Evolutionary conservation across 805 yeast genomes (phyloP), one percentile per base, ranked within the genome.

Genomic region (Yamadazyma insecticola): DNA sequence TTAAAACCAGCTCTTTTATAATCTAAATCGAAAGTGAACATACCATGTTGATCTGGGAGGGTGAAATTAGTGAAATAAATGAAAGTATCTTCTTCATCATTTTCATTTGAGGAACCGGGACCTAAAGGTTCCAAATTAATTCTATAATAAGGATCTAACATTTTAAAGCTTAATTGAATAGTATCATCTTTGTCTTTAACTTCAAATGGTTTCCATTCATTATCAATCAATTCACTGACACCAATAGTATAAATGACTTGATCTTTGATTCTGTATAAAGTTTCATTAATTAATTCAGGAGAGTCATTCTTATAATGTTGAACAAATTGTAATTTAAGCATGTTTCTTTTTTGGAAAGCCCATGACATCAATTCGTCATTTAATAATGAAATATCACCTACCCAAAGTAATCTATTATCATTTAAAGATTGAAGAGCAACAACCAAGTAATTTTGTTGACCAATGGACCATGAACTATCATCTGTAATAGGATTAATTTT

Each of bases 61-160:
- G 70, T 71, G 58, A 92, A 87, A 31, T 64, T 59, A 13, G 74
- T 65, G 13, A 59, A 60, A 48, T 75, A 79, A 13, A 63, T 53
- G 28, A 53, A 61, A 23, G 70, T 49, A 48, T 77, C 80, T 4
- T 63, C 56, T 2, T 47, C 50, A 9, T 60, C 62, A 18, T 60
- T 60, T 6, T 47, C 55, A 2, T 49, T 33, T 3, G 63, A 55
- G 4, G 61, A 44, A n/a, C 45, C 61, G 7, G 58, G 55, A 7
- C 66, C 66, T 26, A 64, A 51, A 17, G 71, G 67, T 13, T 55
- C 45, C 48, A 92, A 62, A 39, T 71, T 77, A 36, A 90, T 53
- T 51, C 98, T 78, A 53, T 88, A 88, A 65, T 90, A 92, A 25
- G 99, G 98, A 55, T 92, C 97, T 41, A 92, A 73, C 90, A 92